These are phyloP conservation scores for Cercospora zeae-maydis DNA, from an alignment of 2,329 filamentous ascomycete genomes.

Conservation along the genomic window DNA sequence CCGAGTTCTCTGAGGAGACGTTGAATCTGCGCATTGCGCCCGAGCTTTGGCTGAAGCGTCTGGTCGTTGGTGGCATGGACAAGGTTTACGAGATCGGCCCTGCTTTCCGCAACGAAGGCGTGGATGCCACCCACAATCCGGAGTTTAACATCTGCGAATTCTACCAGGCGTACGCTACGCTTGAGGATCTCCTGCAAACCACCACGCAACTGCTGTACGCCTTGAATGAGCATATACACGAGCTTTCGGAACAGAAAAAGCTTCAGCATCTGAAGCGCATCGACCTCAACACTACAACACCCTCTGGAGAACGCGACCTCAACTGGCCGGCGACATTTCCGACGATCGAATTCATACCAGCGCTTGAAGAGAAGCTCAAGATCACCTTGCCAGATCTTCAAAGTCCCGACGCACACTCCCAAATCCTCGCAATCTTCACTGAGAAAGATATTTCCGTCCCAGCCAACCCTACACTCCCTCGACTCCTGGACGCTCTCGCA, in stretches of 20 bases:
- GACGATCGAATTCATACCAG: constrained; percentile 76
- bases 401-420: constrained; percentile 51
- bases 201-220: constrained; percentile 66
- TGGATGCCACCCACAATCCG: constrained; percentile 90
- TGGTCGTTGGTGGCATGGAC: constrained; percentile 85
- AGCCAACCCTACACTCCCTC: constrained; percentile 55
- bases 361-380: constrained; percentile 66
- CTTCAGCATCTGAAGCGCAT: neutral
- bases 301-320: neutral
- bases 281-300: neutral
- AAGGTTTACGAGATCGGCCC: constrained; percentile 90
- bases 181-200: constrained; percentile 68
- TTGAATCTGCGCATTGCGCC: constrained; percentile 85
- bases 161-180: constrained; percentile 79
- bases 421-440: constrained; percentile 56
- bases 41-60: constrained; percentile 89
- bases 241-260: neutral
- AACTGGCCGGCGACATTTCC: constrained; percentile 4
- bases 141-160: constrained; percentile 98
- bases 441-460: constrained; percentile 51
- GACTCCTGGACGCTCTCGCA: constrained; percentile 78
- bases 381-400: constrained; percentile 53
- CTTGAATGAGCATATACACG: constrained; percentile 3
- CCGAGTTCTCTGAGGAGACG: constrained; percentile 67
- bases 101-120: constrained; percentile 82